Base-by-base conservation (phyloP, 2,329 filamentous ascomycete genomes). In the Cadophora sp. region DNA sequence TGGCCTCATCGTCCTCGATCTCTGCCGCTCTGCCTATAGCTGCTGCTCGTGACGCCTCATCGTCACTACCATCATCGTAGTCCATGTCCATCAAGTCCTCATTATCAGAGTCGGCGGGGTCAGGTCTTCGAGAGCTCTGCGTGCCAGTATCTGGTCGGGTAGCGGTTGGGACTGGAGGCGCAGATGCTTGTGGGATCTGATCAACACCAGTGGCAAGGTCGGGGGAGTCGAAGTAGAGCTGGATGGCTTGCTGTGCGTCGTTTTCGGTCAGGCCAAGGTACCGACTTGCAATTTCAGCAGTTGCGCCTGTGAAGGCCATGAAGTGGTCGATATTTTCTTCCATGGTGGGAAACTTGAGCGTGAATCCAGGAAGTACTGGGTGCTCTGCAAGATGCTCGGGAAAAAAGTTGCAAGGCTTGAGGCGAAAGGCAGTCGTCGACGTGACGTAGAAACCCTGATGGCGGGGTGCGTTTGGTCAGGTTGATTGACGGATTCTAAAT, bases 1-100 rank as follows among this genome's bases (percentile, higher is more conserved):
- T 95, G 51, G 92, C 94, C 62, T 93, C 94, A 75, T 99, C 96
- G 75, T 97, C 94, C 70, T 97, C 94, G 71, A 91, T 87, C 55
- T 89, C 83, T 18, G 85, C 87, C 4, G 78, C 80, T 39, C 79
- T 80, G 11, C 80, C 80, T 47, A 84, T 80, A 33, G 79, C 79
- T 20, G 72, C 71, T 45, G 72, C 73, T 4, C 58, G 61, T 33
- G 70, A 60, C n/a, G 60, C 64, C 7, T 68, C 68, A 36, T 78
- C 77, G 14, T 71, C 68, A 13, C 71, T 78, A 45, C 71, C 78
- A 48, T 82, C 78, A 59, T 77, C 78, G 76, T 80, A 76, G 68
- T 72, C 70, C 56, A 78, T 75, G 24, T 83, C 83, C 65, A 86
- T 84, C 43, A 83, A 78, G 72, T 83, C 85, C 43, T 92, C 90